A percentile compares a stretch with the other conserved stretches of the same genome.
Conservation (phyloP, 2,329 filamentous ascomycete genomes). For the Pseudogymnoascus sp. region DNA sequence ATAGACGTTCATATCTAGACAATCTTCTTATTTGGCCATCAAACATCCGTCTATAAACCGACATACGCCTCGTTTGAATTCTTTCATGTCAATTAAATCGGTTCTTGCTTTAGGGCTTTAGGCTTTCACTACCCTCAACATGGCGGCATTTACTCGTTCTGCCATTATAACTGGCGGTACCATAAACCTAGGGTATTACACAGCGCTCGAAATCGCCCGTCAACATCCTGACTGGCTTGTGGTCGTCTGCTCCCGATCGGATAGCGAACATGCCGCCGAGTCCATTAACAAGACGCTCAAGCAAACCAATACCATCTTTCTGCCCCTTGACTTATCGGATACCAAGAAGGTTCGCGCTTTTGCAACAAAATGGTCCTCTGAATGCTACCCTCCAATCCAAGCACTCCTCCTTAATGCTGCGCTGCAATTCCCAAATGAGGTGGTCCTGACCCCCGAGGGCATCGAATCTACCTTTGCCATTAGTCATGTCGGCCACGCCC, state of each 20-base stretch:
- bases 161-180: conserved; percentile 40
- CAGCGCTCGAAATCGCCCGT: conserved; percentile 35
- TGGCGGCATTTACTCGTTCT: conserved; percentile 14
- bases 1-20: background rate
- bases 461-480: conserved; percentile 42
- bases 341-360: conserved; percentile 34
- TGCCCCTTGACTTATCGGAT: conserved; percentile 36
- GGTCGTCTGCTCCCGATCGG: conserved; percentile 36
- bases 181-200: conserved; percentile 35
- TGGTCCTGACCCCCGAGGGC: conserved; percentile 34
- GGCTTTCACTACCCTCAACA: background rate
- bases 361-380: conserved; percentile 29
- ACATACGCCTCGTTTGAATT: background rate
- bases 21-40: background rate
- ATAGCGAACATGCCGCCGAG: conserved; percentile 32
- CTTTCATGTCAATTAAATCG: background rate
- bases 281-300: conserved; percentile 35
- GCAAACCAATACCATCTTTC: conserved; percentile 35
- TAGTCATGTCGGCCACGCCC: conserved; percentile 42
- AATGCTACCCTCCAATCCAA: conserved; percentile 34
- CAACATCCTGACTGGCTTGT: conserved; percentile 34
- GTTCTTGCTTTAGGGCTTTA: background rate
- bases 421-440: conserved; percentile 34
- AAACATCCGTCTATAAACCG: background rate
- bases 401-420: conserved; percentile 41